Evolutionary conservation across 73 alveolate species (phyloP), one percentile per base, ranked within the genome.

Genomic region (Paramecium sonneborni): DNA sequence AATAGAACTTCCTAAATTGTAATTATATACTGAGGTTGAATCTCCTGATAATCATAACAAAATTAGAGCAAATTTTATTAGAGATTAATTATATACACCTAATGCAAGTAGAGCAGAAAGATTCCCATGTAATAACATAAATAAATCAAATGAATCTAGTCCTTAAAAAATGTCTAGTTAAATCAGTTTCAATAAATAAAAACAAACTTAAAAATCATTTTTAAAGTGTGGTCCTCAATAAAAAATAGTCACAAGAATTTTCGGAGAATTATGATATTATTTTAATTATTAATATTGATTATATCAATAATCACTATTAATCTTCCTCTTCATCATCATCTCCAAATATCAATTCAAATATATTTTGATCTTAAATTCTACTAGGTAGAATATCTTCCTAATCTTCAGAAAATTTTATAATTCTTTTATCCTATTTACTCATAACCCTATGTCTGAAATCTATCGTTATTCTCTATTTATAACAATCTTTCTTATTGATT

Each of bases 221-320:
- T 41, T 79, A 26, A 39, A 79, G 55, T 23, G 76, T 24, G 41
- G 55, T 41, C 90, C 90, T 18, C 74, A 79, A 44, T 44, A 79
- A 24, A 79, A 79, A 43, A 4, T 79, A 43, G 90, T 79, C 9
- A 39, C 74, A 21, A 79, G 74, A 46, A 79, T 79, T 8, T 79
- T 79, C 41, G 90, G 90, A 34, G 90, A 79, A 79, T 79, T 62
- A 62, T 62, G 84, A 62, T 62, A 32, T 30, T 24, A 62, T 62
- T 41, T 24, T 32, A 52, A n/a, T 18, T 52, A 52, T 52, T 52
- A 52, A 26, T 62, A 62, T 62, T 62, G 44, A 30, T 62, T 62
- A 62, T 62, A 62, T 62, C 23, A 62, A 30, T 62, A 32, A 62
- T 62, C 44, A 26, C 44, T 32, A 62, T 5, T 62, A 52, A 52